Conservation (phyloP, 805 yeast genomes). For the Hanseniaspora thailandica region DNA sequence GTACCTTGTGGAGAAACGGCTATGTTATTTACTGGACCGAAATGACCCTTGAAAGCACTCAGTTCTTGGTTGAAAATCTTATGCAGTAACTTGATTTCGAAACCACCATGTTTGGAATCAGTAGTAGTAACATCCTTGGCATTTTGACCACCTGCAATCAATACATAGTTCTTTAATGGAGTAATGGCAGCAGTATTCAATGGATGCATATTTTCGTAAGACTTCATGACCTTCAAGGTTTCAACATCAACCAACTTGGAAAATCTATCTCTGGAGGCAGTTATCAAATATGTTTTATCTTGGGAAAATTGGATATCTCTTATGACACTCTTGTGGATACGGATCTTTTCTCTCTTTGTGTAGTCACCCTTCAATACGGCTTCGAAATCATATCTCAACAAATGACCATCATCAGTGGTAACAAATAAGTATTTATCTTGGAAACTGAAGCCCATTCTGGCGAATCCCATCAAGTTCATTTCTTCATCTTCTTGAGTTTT, state of each 20-base stretch:
- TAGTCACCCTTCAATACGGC: slow-evolving; percentile 33
- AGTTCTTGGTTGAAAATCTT: slow-evolving; percentile 90
- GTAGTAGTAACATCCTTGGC: slow-evolving; percentile 98
- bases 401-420: slow-evolving; percentile 77
- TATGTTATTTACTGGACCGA: slow-evolving; percentile 92
- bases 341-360: slow-evolving; percentile 38
- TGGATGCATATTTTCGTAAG: slow-evolving; percentile 79
- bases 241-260: slow-evolving; percentile 72
- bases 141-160: slow-evolving; percentile 98
- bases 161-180: slow-evolving; percentile 80
- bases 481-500: slow-evolving; percentile 16
- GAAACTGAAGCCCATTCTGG: slow-evolving; percentile 55
- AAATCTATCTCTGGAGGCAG: slow-evolving; percentile 83
- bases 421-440: slow-evolving; percentile 63
- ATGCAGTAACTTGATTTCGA: slow-evolving; percentile 92
- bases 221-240: slow-evolving; percentile 56
- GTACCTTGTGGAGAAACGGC: slow-evolving; percentile 92
- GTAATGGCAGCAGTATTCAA: slow-evolving; percentile 92
- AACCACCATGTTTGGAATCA: slow-evolving; percentile 82
- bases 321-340: slow-evolving; percentile 64
- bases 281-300: slow-evolving; percentile 80
- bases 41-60: slow-evolving; percentile 96
- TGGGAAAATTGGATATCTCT: slow-evolving; percentile 85
- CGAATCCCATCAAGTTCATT: slow-evolving; percentile 26
- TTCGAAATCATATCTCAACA: slow-evolving; percentile 56